phyloP scores from a whole-genome alignment of 1,284 basidiomycete genomes.

The Sparassis latifolia region DNA sequence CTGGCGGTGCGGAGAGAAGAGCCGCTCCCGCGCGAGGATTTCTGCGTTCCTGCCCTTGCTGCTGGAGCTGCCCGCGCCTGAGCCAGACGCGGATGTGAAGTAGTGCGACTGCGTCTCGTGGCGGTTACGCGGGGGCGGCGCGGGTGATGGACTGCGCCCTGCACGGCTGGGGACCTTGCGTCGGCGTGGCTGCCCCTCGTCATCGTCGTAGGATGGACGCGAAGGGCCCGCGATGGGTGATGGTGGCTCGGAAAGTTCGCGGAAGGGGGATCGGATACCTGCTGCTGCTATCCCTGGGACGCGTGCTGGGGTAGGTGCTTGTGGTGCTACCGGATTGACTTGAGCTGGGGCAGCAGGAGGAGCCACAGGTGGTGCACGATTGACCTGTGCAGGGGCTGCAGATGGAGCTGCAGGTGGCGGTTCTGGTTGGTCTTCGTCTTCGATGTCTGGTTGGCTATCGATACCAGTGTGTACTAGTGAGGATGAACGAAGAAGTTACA shows the following conservation, averaged over 20 bases:
- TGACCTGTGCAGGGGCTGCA: constrained; percentile 6
- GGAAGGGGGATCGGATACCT: constrained; percentile 17
- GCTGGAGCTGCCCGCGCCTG: neutral
- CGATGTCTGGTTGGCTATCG: neutral
- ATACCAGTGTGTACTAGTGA: neutral
- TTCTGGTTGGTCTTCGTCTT: constrained; percentile 8
- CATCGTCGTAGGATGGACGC: constrained; percentile 27
- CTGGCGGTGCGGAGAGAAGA: constrained; percentile 16
- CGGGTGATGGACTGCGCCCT: constrained; percentile 19
- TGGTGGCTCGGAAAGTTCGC: constrained; percentile 17
- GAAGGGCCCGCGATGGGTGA: constrained; percentile 16
- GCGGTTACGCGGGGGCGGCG: constrained; percentile 16
- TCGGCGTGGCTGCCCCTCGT: constrained; percentile 39
- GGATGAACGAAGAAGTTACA: neutral
- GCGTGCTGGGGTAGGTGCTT: constrained; percentile 2
- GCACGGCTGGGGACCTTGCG: constrained; percentile 23
- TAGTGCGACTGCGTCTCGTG: constrained; percentile 12
- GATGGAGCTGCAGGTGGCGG: neutral
- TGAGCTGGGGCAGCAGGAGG: neutral
- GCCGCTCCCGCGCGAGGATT: constrained; percentile 7
- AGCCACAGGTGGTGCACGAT: neutral
- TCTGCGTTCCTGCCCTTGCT: too few relatives aligned
- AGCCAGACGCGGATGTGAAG: constrained; percentile 6
- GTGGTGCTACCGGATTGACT: neutral
- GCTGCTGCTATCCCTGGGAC: neutral